Conservation (phyloP, 1,139 yeast genomes). For the Blastobotrys apis region DNA sequence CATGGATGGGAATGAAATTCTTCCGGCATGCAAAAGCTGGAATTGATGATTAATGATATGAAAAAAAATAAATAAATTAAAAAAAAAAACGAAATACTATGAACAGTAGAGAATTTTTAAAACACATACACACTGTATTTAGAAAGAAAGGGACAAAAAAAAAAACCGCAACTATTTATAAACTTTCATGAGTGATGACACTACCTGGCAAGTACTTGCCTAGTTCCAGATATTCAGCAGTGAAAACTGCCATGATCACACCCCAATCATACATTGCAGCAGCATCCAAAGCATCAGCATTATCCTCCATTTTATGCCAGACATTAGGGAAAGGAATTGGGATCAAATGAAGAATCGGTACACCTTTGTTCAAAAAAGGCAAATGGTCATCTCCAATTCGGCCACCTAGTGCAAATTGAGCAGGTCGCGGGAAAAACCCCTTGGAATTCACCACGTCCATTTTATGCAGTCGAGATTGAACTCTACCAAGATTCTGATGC, state of each 20-base stretch:
- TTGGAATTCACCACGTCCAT: constrained; percentile 15
- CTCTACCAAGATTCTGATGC: constrained; percentile 37
- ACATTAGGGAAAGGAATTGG: constrained; percentile 46
- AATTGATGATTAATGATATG: constrained; percentile 8
- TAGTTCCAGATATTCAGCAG: constrained; percentile 34
- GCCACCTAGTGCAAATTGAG: constrained; percentile 27
- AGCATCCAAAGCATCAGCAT: constrained; percentile 35
- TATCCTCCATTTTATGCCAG: constrained; percentile 48
- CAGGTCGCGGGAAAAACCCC: constrained; percentile 22
- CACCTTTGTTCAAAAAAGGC: constrained; percentile 46
- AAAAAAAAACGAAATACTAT: not conserved
- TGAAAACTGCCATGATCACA: constrained; percentile 32
- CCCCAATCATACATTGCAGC: constrained; percentile 39
- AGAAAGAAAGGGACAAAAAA: not conserved
- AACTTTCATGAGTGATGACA: no score
- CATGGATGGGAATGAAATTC: constrained; percentile 76
- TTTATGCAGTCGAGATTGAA: constrained; percentile 24
- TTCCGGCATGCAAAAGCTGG: constrained; percentile 71
- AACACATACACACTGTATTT: not conserved
- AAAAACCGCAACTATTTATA: no score
- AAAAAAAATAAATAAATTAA: not conserved
- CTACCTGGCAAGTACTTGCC: constrained; percentile 14
- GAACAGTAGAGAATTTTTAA: not conserved
- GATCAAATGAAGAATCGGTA: constrained; percentile 48
- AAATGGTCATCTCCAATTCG: constrained; percentile 50